Conservation (phyloP, 1,284 basidiomycete species). For the Singerocomus inundabilis region DNA sequence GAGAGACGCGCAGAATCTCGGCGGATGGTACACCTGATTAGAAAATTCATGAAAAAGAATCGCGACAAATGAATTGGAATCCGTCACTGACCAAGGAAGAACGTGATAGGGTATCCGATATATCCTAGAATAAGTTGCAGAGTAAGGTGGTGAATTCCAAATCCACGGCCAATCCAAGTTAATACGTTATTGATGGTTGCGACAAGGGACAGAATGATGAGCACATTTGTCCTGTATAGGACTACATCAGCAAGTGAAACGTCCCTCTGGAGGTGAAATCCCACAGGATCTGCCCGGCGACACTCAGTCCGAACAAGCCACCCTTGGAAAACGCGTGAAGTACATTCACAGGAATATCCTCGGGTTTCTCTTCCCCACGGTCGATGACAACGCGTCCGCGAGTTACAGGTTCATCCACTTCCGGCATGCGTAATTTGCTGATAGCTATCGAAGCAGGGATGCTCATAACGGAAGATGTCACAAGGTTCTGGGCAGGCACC, state of each 20-base stretch:
- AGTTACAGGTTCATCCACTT: conserved; percentile 82
- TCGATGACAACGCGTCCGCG: conserved; percentile 78
- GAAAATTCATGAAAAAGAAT: conserved; percentile 3
- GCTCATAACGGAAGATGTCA: conserved; percentile 92
- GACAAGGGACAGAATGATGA: conserved; percentile 79
- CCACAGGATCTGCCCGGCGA: conserved; percentile 83
- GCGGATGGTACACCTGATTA: conserved; percentile 58
- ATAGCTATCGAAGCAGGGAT: conserved; percentile 93
- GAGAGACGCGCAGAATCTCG: conserved; percentile 75
- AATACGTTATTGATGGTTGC: conserved; percentile 82
- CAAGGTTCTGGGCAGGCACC: conserved; percentile 78
- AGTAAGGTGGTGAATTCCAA: conserved; percentile 80
- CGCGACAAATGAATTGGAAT: background rate
- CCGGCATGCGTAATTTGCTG: conserved; percentile 82
- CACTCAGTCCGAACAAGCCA: conserved; percentile 81
- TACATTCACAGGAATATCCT: conserved; percentile 64
- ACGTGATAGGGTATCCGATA: conserved; percentile 84
- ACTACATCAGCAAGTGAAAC: conserved; percentile 2
- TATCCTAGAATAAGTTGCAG: conserved; percentile 85
- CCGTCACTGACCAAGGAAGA: conserved; percentile 60
- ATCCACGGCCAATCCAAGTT: conserved; percentile 87
- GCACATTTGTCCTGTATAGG: conserved; percentile 61
- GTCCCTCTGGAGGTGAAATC: conserved; percentile 22
- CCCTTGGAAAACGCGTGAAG: conserved; percentile 89
- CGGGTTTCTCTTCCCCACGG: conserved; percentile 60